phyloP scores from a whole-genome alignment of 441 rosid genomes.

The Manihot esculenta region DNA sequence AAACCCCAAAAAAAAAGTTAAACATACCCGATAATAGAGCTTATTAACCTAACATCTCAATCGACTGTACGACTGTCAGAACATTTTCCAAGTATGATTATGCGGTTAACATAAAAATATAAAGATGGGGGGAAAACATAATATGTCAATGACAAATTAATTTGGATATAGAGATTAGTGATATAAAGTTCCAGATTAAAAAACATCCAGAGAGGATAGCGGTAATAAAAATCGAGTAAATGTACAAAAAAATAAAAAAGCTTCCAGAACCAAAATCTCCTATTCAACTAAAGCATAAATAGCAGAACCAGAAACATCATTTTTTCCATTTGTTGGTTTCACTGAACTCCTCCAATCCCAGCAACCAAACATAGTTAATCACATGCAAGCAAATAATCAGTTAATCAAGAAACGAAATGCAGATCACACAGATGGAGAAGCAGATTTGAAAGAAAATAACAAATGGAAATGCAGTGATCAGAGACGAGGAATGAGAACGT shows the following conservation, averaged over 20 bases:
- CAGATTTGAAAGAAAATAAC: background rate
- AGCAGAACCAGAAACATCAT: background rate
- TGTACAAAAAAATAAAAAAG: background rate
- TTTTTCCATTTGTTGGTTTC: background rate
- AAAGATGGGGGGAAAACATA: background rate
- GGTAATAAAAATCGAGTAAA: background rate
- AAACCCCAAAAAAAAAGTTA: background rate
- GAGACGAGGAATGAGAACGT: slow-evolving; percentile 1
- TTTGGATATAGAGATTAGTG: background rate
- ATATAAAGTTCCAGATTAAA: background rate
- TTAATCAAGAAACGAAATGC: background rate
- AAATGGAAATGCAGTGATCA: slow-evolving; percentile 7
- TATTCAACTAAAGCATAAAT: background rate
- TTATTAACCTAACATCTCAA: background rate
- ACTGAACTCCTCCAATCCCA: background rate
- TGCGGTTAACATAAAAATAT: too few relatives aligned
- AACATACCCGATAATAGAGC: background rate
- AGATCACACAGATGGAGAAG: background rate
- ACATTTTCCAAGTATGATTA: too few relatives aligned
- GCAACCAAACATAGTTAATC: background rate
- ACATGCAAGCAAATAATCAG: background rate
- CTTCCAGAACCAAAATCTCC: background rate
- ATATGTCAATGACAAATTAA: background rate
- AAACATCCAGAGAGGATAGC: background rate
- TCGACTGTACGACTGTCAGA: background rate